Evolutionary conservation across 2,329 filamentous ascomycete genomes (phyloP).

Genomic region (Penicillium sp.): DNA sequence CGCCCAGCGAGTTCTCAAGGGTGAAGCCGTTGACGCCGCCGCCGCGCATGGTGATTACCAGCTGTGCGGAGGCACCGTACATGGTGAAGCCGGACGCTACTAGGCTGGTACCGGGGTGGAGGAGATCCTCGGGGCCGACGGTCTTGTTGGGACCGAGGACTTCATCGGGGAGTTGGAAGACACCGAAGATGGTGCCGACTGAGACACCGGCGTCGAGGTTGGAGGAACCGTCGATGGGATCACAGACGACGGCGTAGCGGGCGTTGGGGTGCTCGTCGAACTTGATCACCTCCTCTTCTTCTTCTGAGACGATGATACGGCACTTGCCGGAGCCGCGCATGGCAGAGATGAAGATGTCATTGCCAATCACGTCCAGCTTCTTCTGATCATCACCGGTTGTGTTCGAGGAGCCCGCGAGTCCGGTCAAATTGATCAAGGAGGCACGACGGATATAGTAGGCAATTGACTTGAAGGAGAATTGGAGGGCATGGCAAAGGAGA

Average conservation of each 20-base stretch:
- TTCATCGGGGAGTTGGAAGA: constrained; percentile 83
- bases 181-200: constrained; percentile 93
- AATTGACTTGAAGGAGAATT: constrained; percentile 99
- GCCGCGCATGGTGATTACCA: constrained; percentile 95
- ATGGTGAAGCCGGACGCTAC: constrained; percentile 98
- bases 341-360: constrained; percentile 93
- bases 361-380: constrained; percentile 98
- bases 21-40: constrained; percentile 96
- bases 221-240: constrained; percentile 96
- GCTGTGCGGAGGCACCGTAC: constrained; percentile 95
- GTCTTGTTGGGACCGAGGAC: constrained; percentile 52
- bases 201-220: constrained; percentile 98
- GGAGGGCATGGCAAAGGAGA: constrained; percentile 94
- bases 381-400: constrained; percentile 97
- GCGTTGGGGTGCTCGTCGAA: constrained; percentile 73
- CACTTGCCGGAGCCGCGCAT: constrained; percentile 93
- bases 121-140: constrained; percentile 67
- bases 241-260: constrained; percentile 92
- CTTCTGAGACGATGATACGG: constrained; percentile 91
- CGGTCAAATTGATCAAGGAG: constrained; percentile 90
- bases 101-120: constrained; percentile 85
- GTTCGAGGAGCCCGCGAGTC: constrained; percentile 91
- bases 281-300: constrained; percentile 88
- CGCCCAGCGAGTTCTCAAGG: constrained; percentile 90
- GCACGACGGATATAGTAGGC: constrained; percentile 98